A percentile compares a stretch with the other conserved stretches of the same genome.
phyloP scores from a whole-genome alignment of 768 basidiomycete genomes.

The Podaxis rugospora region DNA sequence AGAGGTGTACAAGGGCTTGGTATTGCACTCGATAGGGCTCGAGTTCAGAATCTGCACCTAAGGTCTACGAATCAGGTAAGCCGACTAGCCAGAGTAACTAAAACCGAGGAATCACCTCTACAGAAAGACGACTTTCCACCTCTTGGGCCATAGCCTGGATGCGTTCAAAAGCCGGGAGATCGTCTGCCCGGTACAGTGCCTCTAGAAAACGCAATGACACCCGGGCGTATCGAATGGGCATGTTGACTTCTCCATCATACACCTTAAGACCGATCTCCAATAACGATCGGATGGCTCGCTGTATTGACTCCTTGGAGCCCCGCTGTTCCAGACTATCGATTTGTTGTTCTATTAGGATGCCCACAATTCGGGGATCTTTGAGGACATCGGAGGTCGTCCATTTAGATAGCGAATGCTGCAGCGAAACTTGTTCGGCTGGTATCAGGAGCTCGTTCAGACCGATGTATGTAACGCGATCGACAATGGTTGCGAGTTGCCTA shows the following conservation, averaged over 20 bases:
- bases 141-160: conserved; percentile 36
- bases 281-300: conserved; percentile 33
- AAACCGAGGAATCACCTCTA: conserved; percentile 29
- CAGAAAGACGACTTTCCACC: conserved; percentile 34
- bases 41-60: conserved; percentile 31
- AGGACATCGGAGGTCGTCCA: conserved; percentile 1
- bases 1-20: conserved; percentile 53
- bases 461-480: conserved; percentile 66
- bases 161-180: conserved; percentile 25
- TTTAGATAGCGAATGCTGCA: conserved; percentile 22
- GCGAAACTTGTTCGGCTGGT: conserved; percentile 42
- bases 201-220: conserved; percentile 53
- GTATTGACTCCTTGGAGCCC: conserved; percentile 54
- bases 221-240: conserved; percentile 58
- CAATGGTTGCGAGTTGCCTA: conserved; percentile 53
- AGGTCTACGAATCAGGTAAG: conserved; percentile 20
- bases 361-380: conserved; percentile 28
- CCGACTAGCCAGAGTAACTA: neutral
- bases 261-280: conserved; percentile 44
- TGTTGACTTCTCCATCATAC: conserved; percentile 37
- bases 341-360: conserved; percentile 61
- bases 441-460: conserved; percentile 65
- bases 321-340: conserved; percentile 48
- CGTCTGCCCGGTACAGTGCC: conserved; percentile 34
- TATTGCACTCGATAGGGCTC: conserved; percentile 40